These are phyloP conservation scores for Schwanniomyces yamadae DNA, from an alignment of 805 yeast species.

Conservation along the genomic window DNA sequence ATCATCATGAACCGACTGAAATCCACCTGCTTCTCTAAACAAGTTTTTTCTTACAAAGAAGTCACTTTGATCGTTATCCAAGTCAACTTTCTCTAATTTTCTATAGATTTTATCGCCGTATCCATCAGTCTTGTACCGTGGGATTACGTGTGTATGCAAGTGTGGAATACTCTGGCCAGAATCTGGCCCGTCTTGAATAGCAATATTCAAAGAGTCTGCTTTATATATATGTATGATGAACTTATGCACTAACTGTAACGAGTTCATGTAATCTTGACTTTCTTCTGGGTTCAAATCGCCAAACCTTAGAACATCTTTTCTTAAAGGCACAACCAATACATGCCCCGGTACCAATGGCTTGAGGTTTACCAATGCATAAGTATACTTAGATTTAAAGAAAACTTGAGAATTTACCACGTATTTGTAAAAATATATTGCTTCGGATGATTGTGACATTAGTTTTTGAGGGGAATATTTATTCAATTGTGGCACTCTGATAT, in stretches of 20 bases:
- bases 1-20: constrained; percentile 43
- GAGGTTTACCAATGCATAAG: constrained; percentile 86
- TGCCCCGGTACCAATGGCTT: constrained; percentile 96
- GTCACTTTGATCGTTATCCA: constrained; percentile 34
- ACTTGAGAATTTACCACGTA: constrained; percentile 60
- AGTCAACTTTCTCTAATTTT: constrained; percentile 56
- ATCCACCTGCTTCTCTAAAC: constrained; percentile 25
- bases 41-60: constrained; percentile 24
- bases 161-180: constrained; percentile 98
- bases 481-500: too few species aligned
- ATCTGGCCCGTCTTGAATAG: constrained; percentile 94
- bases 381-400: constrained; percentile 54
- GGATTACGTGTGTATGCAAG: constrained; percentile 90
- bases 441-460: background rate
- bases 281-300: constrained; percentile 73
- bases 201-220: constrained; percentile 83
- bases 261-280: constrained; percentile 69
- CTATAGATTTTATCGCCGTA: constrained; percentile 72
- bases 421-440: constrained; percentile 47
- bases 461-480: too few species aligned
- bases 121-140: constrained; percentile 62
- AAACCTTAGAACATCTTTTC: constrained; percentile 59
- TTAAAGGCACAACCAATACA: constrained; percentile 80
- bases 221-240: constrained; percentile 66
- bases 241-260: constrained; percentile 68